Base-by-base conservation (phyloP, 1,284 basidiomycete species). In the Tausonia pullulans region DNA sequence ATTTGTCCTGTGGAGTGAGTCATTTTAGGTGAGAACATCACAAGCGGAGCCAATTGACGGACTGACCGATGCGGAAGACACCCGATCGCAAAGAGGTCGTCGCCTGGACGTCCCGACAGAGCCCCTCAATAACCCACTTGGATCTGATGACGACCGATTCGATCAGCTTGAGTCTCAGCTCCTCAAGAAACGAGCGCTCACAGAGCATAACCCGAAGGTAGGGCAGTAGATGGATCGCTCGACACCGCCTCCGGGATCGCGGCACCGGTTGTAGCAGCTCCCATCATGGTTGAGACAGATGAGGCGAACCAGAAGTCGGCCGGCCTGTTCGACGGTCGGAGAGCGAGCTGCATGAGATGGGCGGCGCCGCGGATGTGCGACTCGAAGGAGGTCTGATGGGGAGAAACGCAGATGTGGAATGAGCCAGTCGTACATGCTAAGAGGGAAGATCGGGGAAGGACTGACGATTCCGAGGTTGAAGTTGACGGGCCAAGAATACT, bases 61-160 rank as follows among this genome's bases (percentile, higher is more conserved):
- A 27, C 27, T 27, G 27, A 9, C 75, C 75, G 46, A 77, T 74
- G 39, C 82, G 71, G 41, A 83, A 68, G 2, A 82, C 76, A 6
- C 77, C 78, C 4, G 76, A 76, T 40, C 71, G 65, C 11, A 80
- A 71, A 4, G 68, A 71, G 44, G 69, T 77, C 53, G 67, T 69
- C 49, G 69, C 71, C 43, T 70, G 74, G 45, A 76, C 79, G 51
- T 73, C 70, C 68, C 81, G 76, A 68, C 81, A 81, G 0, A 85
- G 63, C 69, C 81, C 81, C 75, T 86, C 84, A 0, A 79, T 80
- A 0, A 84, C 81, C 83, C 83, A 85, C 70, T 86, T 86, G 62
- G 74, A 27, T 27, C 27, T 27, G 27, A 27, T 27, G 27, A 27
- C 27, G 27, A 27, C 27, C 27, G 27, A 27, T 27, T 27, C 27